These are phyloP conservation scores for Rhododendron ovatum DNA, from an alignment of 148 eudicot species.

Conservation along the genomic window DNA sequence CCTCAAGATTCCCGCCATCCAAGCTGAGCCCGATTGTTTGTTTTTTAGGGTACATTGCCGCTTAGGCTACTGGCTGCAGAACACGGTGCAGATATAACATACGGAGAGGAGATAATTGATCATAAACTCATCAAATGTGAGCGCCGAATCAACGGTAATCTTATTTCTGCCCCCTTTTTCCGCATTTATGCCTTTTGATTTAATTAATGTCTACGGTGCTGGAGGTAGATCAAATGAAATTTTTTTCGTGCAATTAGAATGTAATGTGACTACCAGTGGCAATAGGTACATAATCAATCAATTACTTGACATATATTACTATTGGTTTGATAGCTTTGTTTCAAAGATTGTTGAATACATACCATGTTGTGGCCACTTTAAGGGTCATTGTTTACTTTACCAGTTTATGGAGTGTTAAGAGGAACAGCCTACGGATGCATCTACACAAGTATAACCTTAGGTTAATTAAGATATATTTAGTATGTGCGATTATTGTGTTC, in stretches of 20 bases:
- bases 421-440: not conserved
- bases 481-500: not conserved
- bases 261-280: not conserved
- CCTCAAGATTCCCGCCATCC: not conserved
- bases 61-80: conserved; percentile 71
- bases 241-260: not conserved
- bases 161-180: not conserved
- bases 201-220: not conserved
- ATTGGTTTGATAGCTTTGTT: not conserved
- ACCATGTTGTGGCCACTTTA: not conserved
- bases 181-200: not conserved
- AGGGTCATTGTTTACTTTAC: not conserved
- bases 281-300: not conserved
- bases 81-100: conserved; percentile 83
- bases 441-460: not conserved
- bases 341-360: not conserved
- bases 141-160: conserved; percentile 57
- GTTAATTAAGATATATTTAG: not conserved
- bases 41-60: conserved; percentile 74
- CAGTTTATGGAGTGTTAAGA: not conserved
- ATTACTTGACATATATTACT: not conserved
- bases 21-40: not conserved
- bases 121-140: conserved; percentile 83
- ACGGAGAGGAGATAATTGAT: conserved; percentile 89
- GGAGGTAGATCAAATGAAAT: not conserved